Conservation (phyloP, 441 rosid species). For the Adansonia madagascariensis region DNA sequence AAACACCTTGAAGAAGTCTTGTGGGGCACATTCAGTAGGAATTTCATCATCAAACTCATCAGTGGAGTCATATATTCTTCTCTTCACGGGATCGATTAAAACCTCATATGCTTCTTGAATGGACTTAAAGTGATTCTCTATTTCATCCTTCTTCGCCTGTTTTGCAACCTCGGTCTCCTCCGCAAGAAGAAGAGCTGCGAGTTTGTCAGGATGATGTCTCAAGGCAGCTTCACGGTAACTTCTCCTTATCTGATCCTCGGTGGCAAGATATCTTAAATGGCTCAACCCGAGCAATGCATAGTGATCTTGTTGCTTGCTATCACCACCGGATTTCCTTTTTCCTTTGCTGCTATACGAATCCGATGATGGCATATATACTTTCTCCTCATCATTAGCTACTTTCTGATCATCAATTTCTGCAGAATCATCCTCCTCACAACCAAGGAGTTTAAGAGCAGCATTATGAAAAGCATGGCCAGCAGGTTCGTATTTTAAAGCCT, state of each 20-base stretch:
- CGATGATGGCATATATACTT: constrained; percentile 57
- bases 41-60: constrained; percentile 98
- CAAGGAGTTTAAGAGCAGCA: constrained; percentile 81
- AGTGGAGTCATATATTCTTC: constrained; percentile 90
- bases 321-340: constrained; percentile 53
- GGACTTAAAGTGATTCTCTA: constrained; percentile 80
- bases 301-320: constrained; percentile 81
- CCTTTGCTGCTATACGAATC: constrained; percentile 75
- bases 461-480: constrained; percentile 91
- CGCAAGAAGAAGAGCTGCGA: constrained; percentile 81
- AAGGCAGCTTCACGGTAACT: constrained; percentile 91
- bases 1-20: constrained; percentile 93
- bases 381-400: constrained; percentile 58
- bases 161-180: constrained; percentile 95
- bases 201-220: constrained; percentile 94
- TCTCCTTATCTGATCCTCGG: constrained; percentile 93
- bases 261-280: constrained; percentile 90
- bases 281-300: constrained; percentile 87
- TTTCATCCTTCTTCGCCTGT: constrained; percentile 87
- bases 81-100: constrained; percentile 82
- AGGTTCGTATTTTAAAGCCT: constrained; percentile 75
- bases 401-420: constrained; percentile 56
- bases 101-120: constrained; percentile 95
- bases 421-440: constrained; percentile 61
- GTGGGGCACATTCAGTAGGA: constrained; percentile 82